Evolutionary conservation across 2,329 filamentous ascomycete genomes (phyloP), one percentile per base, ranked within the genome.

Genomic region (Plenodomus lindquistii): DNA sequence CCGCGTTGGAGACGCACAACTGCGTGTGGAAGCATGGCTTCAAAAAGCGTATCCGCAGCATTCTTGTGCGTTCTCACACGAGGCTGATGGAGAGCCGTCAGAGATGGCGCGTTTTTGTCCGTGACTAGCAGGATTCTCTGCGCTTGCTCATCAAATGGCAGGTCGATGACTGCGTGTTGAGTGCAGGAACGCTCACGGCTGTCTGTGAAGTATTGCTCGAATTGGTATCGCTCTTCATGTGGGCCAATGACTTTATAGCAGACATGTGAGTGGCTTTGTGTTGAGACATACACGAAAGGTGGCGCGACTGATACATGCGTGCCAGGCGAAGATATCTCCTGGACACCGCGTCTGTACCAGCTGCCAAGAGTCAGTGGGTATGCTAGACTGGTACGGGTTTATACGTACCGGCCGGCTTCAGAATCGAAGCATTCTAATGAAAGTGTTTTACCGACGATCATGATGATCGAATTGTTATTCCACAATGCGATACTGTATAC

Each of bases 251-350:
- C 62, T 48, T 75, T 66, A 31, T 79, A 75, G 18, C 78, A 73
- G 22, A 80, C 66, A 10, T 84, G 72, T 0, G 82, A 85, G 52
- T 85, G 79, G 34, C 72, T 67, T 2, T 75, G 66, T 1, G 81
- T 85, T 1, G 82, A 79, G 39, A 85, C 72, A 50, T 82, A 79
- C 21, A 86, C 74, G 19, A 76, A 73, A 1, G 73, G 69, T 2
- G 69, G 67, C 8, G 72, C 67, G 13, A 78, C 73, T 1, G 78
- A 79, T 36, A 85, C 72, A 7, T 79, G 74, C 6, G 80, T 69
- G 3, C 77, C 81, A 2, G 75, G 67, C 2, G 80, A 83, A 2
- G 77, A 74, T 7, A 82, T 61, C 10, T 68, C 61, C 48, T 70
- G 71, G 16, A 69, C 64, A 20, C 72, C 71, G 3, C 69, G 65